Percentiles rank a stretch among this genome's conserved stretches.
phyloP scores from a whole-genome alignment of 208 protist genomes.

The Tritrichomonas musculus region DNA sequence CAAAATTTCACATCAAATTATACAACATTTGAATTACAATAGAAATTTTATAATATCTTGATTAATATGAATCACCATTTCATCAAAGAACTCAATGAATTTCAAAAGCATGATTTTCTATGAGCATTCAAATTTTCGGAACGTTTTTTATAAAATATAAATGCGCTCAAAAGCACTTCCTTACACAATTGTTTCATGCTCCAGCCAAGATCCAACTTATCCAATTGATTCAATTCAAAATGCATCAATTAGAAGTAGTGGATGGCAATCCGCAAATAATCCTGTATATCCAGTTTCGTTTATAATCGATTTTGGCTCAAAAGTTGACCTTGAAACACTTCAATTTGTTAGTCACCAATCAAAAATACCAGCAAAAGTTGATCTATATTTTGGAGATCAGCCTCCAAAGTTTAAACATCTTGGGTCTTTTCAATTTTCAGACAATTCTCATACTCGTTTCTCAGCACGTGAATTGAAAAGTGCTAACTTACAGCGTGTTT shows the following conservation, averaged over 20 bases:
- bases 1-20: too few species aligned
- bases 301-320: background rate
- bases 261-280: background rate
- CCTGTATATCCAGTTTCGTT: background rate
- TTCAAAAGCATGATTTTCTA: too few species aligned
- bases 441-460: constrained; percentile 5
- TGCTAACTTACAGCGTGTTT: background rate
- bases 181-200: background rate
- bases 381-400: background rate
- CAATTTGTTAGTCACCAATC: background rate
- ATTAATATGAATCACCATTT: too few species aligned
- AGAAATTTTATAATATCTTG: too few species aligned
- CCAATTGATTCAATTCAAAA: background rate
- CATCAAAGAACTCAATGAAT: too few species aligned
- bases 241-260: background rate
- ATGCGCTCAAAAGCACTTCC: background rate
- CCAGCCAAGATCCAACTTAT: background rate
- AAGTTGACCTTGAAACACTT: background rate
- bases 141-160: background rate
- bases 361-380: background rate
- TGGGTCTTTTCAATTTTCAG: constrained; percentile 26
- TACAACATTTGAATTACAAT: too few species aligned
- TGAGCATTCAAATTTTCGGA: too few species aligned
- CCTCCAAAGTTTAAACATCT: background rate
- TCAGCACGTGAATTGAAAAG: constrained; percentile 3